Base-by-base conservation (phyloP, 352 stramenopile genomes). In the Pythium aristosporum region DNA sequence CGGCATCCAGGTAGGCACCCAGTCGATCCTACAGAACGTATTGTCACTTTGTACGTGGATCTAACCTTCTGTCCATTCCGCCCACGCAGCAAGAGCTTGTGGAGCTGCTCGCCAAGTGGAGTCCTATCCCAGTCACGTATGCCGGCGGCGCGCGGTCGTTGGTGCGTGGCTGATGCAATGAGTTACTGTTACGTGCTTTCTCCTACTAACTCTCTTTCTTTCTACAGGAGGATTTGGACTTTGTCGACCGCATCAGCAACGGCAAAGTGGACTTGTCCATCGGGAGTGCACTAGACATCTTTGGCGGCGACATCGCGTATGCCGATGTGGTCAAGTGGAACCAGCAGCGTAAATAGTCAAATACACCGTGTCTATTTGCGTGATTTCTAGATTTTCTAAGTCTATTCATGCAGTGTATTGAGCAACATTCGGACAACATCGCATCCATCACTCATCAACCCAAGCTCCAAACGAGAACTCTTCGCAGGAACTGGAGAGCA, bases 181-280 rank as follows among this genome's bases (percentile, higher is more conserved):
- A 25, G n/a, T 13, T 5, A 46, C 21, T 3, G 18, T 30, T 5
- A 5, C 25, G 5, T 30, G 25, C 25, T n/a, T 1, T 21, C 13
- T 46, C 34, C 10, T 21, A 42, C 34, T 65, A 25, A 20, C 11
- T 13, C n/a, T 46, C 4, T 39, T 12, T 48, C 43, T 1, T 39
- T 12, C 47, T 51, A 15, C 25, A 94, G 85, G 81, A 96, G 18
- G 97, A 99, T 65, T 73, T 99, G 51, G 89, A 99, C 47, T 85
- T 96, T 36, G 96, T 99, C 7, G 81, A 98, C 55, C 75, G 83
- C 55, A 81, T 99, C 30, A 96, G 96, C 51, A 80, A 86, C 13
- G 91, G 95, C 67, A 97, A 94, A 62, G 96, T 99, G 23, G 96
- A 99, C 69, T 82, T 98, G n/a, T 99, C 97, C 7, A 98, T 99